Base-by-base conservation (phyloP, 2,329 filamentous ascomycete species). In the Pyrenophora seminiperda region DNA sequence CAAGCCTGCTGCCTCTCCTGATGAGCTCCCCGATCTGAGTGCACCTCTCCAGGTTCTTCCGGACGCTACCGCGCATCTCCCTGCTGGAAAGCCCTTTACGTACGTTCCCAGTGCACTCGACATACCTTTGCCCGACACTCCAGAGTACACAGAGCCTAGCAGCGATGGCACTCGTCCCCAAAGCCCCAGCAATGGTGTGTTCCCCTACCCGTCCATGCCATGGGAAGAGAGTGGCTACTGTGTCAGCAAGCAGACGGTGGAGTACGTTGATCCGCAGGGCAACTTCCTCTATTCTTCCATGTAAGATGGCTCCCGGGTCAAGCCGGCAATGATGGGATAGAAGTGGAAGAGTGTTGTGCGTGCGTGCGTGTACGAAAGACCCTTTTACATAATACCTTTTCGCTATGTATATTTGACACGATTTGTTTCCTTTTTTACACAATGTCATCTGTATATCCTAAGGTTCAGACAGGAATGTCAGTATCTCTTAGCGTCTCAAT, bases 231-330 rank as follows among this genome's bases (percentile, higher is more conserved):
- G 60, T 45, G 67, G 67, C 1, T 68, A 70, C 56, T 73, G 70
- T 37, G 54, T 61, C 9, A 63, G 41, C 32, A 51, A 66, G 53
- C 64, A 68, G 57, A 67, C 62, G 14, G 62, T 73, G 41, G 57
- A 67, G 56, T 73, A 73, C 40, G 69, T 73, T 3, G 67, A 73
- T 44, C 48, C 55, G 47, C 47, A 57, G 5, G 70, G 70, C 34
- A 67, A 70, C 33, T 67, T 65, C 52, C 47, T 72, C 53, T 69
- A 68, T 41, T 49, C 54, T 40, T 61, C 58, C 46, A 62, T 56
- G 61, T 58, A 50, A 49, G 17, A 14, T 38, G 37, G 27, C 29
- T 32, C 19, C 19, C 11, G 37, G 17, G 27, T 22, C 7, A 22
- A 34, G 22, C 13, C 6, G 17, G 30, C 14, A 36, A 27, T 15